phyloP scores from a whole-genome alignment of 2,329 filamentous ascomycete species.

The Trichoderma atrobrunneum region DNA sequence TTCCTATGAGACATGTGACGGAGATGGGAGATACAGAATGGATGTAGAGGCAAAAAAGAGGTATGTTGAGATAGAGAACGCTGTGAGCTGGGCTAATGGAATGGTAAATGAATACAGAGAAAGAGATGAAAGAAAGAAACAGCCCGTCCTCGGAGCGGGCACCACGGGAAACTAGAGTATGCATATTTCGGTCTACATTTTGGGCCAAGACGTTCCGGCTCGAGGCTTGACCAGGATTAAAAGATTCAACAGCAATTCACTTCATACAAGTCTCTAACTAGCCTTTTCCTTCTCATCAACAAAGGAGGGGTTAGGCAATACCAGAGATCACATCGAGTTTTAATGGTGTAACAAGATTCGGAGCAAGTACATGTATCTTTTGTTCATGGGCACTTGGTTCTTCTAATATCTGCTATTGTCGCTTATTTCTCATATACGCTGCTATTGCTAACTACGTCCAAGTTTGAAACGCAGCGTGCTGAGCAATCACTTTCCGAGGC shows the following conservation, averaged over 20 bases:
- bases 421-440: neutral
- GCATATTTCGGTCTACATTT: neutral
- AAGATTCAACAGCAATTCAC: neutral
- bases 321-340: neutral
- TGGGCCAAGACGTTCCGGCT: neutral
- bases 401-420: neutral
- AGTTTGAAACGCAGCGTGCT: neutral
- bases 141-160: neutral
- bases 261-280: neutral
- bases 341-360: neutral
- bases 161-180: neutral
- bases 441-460: neutral
- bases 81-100: neutral
- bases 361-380: neutral
- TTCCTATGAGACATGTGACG: neutral
- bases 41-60: neutral
- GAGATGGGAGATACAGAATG: neutral
- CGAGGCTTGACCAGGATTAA: neutral
- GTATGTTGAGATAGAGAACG: neutral
- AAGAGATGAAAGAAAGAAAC: neutral
- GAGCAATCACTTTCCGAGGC: neutral
- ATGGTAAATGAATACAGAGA: neutral
- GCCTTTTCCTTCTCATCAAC: neutral
- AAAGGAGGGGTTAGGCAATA: neutral
- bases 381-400: neutral